Evolutionary conservation across 345 rosid species (phyloP), one percentile per base, ranked within the genome.

Genomic region (Boechera retrofracta): DNA sequence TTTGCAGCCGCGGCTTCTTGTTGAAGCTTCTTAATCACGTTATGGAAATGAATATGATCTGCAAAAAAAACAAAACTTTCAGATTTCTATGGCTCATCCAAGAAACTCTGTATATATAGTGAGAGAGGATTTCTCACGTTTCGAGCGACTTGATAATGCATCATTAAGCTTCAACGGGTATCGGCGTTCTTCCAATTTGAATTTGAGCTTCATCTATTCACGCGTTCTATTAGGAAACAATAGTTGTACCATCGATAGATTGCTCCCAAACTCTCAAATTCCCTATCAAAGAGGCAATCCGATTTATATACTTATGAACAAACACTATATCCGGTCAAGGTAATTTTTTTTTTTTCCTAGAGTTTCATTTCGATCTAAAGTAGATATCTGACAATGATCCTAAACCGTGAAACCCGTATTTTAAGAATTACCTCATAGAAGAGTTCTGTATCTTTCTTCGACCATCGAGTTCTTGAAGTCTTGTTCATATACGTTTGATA

Each of bases 381-480:
- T 32, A 32, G 39, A 57, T 32, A 3, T 57, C 41, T 15, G 3
- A 57, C 24, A 33, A n/a, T 7, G 39, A n/a, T 58, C 3, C 2
- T 26, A 26, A 26, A 26, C 28, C 12, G 12, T 21, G 21, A 21
- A 21, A 21, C 21, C 21, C 21, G 21, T 21, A 21, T 35, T 2
- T 16, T 4, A 42, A 36, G 54, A 45, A 60, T 71, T 64, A 89
- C 98, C 94, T 87, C 89, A 60, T 91, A 91, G 79, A 91, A 94
- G 80, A 86, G 80, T 59, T 89, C 91, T 5, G 97, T 91, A 44
- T 91, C 97, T 79, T 84, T 81, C 58, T 89, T 94, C 44, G 97
- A 86, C 98, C 98, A 94, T 81, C 90, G 82, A 71, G 68, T 55
- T 36, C 79, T 86, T 13, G 88, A 80, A 60, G 87, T 79, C 83